Evolutionary conservation across 305 asterid genomes (phyloP).

Genomic region (Solanum hybrid): DNA sequence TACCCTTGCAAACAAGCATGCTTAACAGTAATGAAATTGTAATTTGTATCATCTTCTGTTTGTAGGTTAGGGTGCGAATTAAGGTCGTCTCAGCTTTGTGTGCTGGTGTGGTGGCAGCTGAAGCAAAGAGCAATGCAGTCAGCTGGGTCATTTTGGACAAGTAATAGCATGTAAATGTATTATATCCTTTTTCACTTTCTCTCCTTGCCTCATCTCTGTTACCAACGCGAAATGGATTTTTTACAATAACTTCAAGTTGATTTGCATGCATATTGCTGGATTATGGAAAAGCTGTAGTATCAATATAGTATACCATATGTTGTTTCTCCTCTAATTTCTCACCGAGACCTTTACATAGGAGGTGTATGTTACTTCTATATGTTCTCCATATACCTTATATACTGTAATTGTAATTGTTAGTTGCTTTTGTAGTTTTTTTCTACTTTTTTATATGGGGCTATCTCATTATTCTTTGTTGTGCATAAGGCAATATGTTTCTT

Average conservation of each 20-base stretch:
- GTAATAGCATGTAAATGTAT: constrained; percentile 56
- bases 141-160: constrained; percentile 79
- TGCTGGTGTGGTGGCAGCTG: constrained; percentile 56
- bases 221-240: neutral
- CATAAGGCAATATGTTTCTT: neutral
- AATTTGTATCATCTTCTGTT: neutral
- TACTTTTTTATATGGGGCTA: neutral
- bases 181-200: constrained; percentile 21
- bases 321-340: neutral
- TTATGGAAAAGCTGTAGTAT: neutral
- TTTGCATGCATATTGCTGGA: neutral
- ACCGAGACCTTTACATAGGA: neutral
- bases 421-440: neutral
- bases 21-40: neutral
- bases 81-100: constrained; percentile 48
- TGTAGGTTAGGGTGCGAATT: constrained; percentile 61
- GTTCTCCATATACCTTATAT: neutral
- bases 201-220: neutral
- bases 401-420: neutral
- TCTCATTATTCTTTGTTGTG: neutral
- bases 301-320: neutral
- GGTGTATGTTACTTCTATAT: neutral
- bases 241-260: neutral
- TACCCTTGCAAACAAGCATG: constrained; percentile 10
- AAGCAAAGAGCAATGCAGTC: constrained; percentile 44